Conservation (phyloP, 306 rosid species). For the Geum urbanum region DNA sequence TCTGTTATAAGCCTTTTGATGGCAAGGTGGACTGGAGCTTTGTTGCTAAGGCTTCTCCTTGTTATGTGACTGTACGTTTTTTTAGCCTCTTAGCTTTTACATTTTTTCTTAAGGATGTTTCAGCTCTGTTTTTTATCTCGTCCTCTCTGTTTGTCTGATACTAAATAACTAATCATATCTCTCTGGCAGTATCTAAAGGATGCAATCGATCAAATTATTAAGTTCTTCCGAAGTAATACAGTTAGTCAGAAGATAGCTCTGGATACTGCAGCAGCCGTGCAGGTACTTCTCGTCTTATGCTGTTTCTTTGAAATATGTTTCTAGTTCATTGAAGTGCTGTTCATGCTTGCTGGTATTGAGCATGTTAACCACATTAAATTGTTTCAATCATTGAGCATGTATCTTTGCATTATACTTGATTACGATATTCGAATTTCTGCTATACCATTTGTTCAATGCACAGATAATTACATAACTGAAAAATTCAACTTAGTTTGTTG, state of each 20-base stretch:
- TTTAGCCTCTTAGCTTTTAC: conserved; percentile 12
- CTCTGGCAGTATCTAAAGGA: conserved; percentile 81
- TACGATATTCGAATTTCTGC: not conserved
- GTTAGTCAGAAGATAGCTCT: conserved; percentile 80
- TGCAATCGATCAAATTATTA: conserved; percentile 66
- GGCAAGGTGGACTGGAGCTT: conserved; percentile 88
- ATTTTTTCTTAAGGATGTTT: conserved; percentile 19
- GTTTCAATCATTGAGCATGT: not conserved
- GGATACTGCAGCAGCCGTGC: conserved; percentile 97
- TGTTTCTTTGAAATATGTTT: conserved; percentile 20
- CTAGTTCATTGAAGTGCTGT: not conserved
- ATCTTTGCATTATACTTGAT: not conserved
- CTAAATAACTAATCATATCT: conserved; percentile 34
- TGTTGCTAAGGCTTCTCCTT: conserved; percentile 96
- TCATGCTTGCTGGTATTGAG: conserved; percentile 17
- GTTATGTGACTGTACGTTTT: conserved; percentile 87
- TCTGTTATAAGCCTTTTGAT: conserved; percentile 75
- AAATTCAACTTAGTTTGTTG: not conserved
- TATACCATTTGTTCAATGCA: not conserved
- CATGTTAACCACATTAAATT: not conserved
- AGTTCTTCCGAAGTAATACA: conserved; percentile 68
- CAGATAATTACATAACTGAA: not conserved
- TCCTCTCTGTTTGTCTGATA: not conserved
- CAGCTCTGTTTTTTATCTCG: not conserved
- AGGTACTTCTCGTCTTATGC: conserved; percentile 43